Evolutionary conservation across 345 rosid genomes (phyloP).

Genomic region (Syzygium aqueum): DNA sequence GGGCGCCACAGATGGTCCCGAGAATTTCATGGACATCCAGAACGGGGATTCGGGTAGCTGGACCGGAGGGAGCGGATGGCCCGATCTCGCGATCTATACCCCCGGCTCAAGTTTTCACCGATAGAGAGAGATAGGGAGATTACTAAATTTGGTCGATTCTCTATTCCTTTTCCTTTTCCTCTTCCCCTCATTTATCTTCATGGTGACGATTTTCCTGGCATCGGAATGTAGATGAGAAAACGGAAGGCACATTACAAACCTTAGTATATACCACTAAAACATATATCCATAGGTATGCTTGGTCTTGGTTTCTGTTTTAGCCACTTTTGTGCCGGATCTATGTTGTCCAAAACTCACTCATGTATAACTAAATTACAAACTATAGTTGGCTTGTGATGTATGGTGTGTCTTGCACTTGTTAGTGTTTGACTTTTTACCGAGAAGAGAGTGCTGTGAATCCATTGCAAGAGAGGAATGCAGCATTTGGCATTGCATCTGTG

Average conservation of each 20-base stretch:
- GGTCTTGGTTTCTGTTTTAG: not conserved
- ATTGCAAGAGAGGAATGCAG: not conserved
- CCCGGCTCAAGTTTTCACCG: constrained; percentile 3
- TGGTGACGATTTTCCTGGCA: not conserved
- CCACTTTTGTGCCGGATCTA: not conserved
- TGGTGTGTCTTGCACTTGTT: not conserved
- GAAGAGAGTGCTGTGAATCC: not conserved
- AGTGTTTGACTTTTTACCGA: not conserved
- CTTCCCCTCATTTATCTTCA: not conserved
- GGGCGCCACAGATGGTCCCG: not conserved
- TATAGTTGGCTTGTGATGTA: not conserved
- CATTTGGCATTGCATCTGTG: not conserved
- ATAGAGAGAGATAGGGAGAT: not conserved
- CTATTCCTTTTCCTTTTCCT: not conserved
- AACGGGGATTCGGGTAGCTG: not conserved
- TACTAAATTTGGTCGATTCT: not conserved
- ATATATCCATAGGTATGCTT: not conserved
- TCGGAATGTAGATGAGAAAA: not conserved
- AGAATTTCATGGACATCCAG: not conserved
- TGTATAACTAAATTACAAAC: not conserved
- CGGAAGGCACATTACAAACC: not conserved
- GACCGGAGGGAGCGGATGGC: constrained; percentile 2
- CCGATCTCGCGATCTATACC: constrained; percentile 3
- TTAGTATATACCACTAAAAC: not conserved
- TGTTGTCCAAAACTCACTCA: not conserved